Percentiles rank a stretch among this genome's conserved stretches.
These are phyloP conservation scores for Ensete glaucum DNA, from an alignment of 176 grass and related monocot species.

Conservation along the genomic window DNA sequence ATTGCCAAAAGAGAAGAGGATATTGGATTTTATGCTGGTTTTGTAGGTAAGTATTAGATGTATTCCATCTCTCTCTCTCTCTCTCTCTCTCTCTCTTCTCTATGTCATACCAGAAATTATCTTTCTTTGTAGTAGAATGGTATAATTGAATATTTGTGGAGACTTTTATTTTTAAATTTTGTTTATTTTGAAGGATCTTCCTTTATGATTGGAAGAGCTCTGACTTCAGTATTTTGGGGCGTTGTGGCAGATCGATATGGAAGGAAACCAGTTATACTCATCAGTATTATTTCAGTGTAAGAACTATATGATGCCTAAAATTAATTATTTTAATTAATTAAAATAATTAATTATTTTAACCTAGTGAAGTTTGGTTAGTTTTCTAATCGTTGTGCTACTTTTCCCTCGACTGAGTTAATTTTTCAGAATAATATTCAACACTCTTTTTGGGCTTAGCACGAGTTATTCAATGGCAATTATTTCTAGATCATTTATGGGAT, in stretches of 20 bases:
- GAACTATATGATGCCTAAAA: constrained; percentile 3
- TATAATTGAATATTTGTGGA: background rate
- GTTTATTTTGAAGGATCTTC: constrained; percentile 37
- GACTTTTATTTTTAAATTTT: background rate
- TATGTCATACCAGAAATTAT: background rate
- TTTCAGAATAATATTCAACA: constrained; percentile 58
- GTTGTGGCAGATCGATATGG: constrained; percentile 70
- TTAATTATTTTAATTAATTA: background rate
- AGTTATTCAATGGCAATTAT: constrained; percentile 61
- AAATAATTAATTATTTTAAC: background rate
- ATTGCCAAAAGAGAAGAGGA: constrained; percentile 57
- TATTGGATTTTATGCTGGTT: constrained; percentile 70
- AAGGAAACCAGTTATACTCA: constrained; percentile 55
- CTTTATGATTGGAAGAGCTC: constrained; percentile 56
- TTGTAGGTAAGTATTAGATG: constrained; percentile 42
- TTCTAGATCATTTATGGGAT: constrained; percentile 44
- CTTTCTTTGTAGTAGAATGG: background rate
- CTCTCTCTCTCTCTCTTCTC: too few relatives aligned
- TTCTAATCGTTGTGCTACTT: constrained; percentile 2
- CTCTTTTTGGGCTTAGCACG: constrained; percentile 61
- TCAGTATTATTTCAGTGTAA: constrained; percentile 61
- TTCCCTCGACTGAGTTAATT: background rate
- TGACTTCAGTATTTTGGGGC: constrained; percentile 62
- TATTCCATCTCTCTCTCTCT: background rate
- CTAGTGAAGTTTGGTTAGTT: background rate